Evolutionary conservation across 2,329 filamentous ascomycete genomes (phyloP), one percentile per base, ranked within the genome.

Genomic region (Pseudocercospora macadamiae): DNA sequence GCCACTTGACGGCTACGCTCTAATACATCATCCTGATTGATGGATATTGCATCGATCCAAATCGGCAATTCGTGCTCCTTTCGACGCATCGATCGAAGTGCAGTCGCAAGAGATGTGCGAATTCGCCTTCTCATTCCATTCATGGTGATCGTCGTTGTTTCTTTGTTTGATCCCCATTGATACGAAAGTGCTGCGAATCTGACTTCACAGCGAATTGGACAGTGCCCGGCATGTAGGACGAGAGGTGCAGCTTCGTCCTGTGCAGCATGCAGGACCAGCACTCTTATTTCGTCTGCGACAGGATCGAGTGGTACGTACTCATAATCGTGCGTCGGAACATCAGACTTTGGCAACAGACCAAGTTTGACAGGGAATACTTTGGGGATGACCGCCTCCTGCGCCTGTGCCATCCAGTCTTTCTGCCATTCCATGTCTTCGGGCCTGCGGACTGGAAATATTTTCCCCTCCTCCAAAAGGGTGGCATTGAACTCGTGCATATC

Each of bases 401-500:
- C 37, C 16, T 6, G 32, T 37, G 48, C 51, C 16, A 57, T 44
- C 59, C 59, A 61, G 19, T 58, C 28, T 36, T 58, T 59, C 12
- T 8, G 48, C 55, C 59, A 62, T 2, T 37, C 48, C 4, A 18
- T 16, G 19, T 47, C 52, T 26, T 42, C 19, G 12, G 25, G 14
- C 23, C 52, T 55, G 23, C 44, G 26, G 10, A 61, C 52, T 34
- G 10, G 28, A 8, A 30, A n/a, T 7, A 62, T 39, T 9, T 16
- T 34, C 12, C 51, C 55, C 18, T 51, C 26, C n/a, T 59, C 55
- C 6, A 61, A 28, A 10, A 47, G 36, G 10, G n/a, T 39, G 4
- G 51, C 28, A 28, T 61, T 61, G 59, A 51, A 55, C 25, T 51
- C 45, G 23, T 25, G 34, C 59, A 61, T 52, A 21, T 61, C 59